Conservation (phyloP, 192 early-diverging fungal genomes). For the Funneliformis mosseae region DNA sequence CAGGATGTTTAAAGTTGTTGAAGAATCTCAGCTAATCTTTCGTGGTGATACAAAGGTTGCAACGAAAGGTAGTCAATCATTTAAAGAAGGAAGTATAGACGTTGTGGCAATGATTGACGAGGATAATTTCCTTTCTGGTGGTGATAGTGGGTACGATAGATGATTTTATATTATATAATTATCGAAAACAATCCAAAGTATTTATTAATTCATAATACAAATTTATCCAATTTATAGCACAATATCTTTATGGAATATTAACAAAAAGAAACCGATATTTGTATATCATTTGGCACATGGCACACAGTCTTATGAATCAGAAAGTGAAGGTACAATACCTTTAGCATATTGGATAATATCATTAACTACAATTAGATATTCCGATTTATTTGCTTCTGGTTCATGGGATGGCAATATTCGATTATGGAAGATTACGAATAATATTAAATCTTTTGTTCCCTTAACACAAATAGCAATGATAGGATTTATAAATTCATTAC, state of each 20-base stretch:
- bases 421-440: slow-evolving; percentile 80
- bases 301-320: slow-evolving; percentile 47
- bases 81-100: slow-evolving; percentile 76
- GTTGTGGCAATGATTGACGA: slow-evolving; percentile 92
- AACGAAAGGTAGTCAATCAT: slow-evolving; percentile 38
- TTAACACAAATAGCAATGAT: slow-evolving; percentile 66
- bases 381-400: slow-evolving; percentile 89
- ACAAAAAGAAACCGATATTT: slow-evolving; percentile 92
- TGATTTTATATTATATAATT: slow-evolving; percentile 1
- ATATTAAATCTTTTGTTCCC: slow-evolving; percentile 64
- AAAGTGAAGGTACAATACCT: slow-evolving; percentile 44
- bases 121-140: slow-evolving; percentile 87
- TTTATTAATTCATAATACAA: slow-evolving; percentile 2
- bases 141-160: slow-evolving; percentile 74
- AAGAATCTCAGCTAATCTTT: slow-evolving; percentile 93
- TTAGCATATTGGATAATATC: slow-evolving; percentile 82
- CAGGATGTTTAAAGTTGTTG: slow-evolving; percentile 93
- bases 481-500: slow-evolving; percentile 61
- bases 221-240: slow-evolving; percentile 51
- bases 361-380: slow-evolving; percentile 77
- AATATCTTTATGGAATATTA: slow-evolving; percentile 90
- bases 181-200: not conserved
- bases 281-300: slow-evolving; percentile 80
- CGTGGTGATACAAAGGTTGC: slow-evolving; percentile 64
- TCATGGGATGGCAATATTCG: slow-evolving; percentile 87